These are phyloP conservation scores for Lycium ferocissimum DNA, from an alignment of 257 asterid genomes.

Conservation along the genomic window DNA sequence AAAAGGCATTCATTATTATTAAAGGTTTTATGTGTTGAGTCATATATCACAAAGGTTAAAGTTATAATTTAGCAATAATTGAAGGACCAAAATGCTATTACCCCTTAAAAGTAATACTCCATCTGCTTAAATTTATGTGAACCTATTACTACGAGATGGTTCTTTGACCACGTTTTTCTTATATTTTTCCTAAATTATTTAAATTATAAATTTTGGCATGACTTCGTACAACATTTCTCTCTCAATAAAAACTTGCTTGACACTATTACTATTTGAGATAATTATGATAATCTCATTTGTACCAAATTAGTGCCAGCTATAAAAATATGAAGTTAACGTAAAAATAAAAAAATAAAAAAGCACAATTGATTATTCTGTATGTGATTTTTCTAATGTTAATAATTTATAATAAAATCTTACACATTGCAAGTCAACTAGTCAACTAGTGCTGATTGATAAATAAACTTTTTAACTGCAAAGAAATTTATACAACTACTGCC, in stretches of 20 bases:
- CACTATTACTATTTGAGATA: neutral
- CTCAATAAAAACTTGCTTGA: neutral
- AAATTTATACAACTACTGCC: too few relatives aligned
- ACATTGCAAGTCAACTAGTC: constrained; percentile 21
- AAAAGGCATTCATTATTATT: neutral
- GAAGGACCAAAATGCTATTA: neutral
- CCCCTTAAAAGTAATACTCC: neutral
- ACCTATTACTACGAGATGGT: too few relatives aligned
- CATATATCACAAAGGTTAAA: neutral
- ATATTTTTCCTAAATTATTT: too few relatives aligned
- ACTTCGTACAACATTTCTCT: neutral
- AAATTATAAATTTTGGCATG: neutral
- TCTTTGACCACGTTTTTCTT: too few relatives aligned
- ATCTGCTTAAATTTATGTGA: too few relatives aligned
- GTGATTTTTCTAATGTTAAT: neutral
- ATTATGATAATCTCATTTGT: neutral
- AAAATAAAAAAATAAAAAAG: neutral
- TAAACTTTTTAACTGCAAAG: neutral
- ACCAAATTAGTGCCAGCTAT: neutral
- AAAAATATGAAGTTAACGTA: neutral
- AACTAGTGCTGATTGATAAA: constrained; percentile 5
- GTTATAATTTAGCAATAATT: neutral
- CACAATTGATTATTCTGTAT: neutral
- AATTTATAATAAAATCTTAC: neutral
- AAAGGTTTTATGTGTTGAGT: neutral